Base-by-base conservation (phyloP, 1,139 yeast genomes). In the Yamadazyma mexicana region DNA sequence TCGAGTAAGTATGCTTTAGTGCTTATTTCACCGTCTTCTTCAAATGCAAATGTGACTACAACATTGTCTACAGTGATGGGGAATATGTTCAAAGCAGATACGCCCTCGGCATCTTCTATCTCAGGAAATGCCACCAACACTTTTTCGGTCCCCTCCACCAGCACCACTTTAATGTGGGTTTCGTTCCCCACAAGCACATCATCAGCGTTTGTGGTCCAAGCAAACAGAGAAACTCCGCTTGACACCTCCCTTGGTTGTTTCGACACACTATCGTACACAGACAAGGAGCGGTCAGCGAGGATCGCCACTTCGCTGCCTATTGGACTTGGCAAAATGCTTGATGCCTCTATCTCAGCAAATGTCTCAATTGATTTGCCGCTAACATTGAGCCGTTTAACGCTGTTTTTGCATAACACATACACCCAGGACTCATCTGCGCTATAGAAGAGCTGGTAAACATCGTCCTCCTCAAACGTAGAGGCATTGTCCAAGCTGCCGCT, bases 391-490 rank as follows among this genome's bases (percentile, higher is more conserved):
- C 12, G 12, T 15, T 28, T 26, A 1, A 45, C 24, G 2, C 33
- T 33, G 2, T 5, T 15, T 1, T 39, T 49, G 8, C 58, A 48
- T 8, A 65, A 40, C 4, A 61, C 47, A 35, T 50, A 56, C 11
- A 67, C 46, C 23, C 37, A 35, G 0, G 62, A 43, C 31, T 58
- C 64, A 34, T 58, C 55, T 27, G 42, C 15, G 36, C 54, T 56
- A 45, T 66, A 66, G 18, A 43, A 44, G 6, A 70, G 38, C 41
- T 62, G 69, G 4, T 62, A 46, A 2, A 56, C 50, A 7, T 40
- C 33, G 3, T 31, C 35, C 17, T 20, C 37, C 11, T 37, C 50
- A 5, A 52, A 33, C 0, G 32, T 27, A 4, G 36, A 43, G 10
- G 41, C 28, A 1, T 40, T 22, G 2, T 31, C 36, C 3, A 46